Evolutionary conservation across 768 basidiomycete genomes (phyloP), one percentile per base, ranked within the genome.

Genomic region (Asterophora lycoperdoides): DNA sequence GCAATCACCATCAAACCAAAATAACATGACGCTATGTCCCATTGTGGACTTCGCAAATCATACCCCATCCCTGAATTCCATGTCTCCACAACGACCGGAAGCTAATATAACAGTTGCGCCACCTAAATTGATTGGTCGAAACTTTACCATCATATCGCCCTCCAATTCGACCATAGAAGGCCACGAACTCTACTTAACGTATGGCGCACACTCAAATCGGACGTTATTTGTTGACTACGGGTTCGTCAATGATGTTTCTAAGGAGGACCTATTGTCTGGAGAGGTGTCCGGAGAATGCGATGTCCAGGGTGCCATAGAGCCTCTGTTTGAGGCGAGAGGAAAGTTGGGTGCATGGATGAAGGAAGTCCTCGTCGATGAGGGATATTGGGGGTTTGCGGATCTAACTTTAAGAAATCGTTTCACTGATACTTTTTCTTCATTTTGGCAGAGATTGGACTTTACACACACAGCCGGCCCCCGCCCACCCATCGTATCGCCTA

Each of bases 41-140:
- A 74, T 96, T 29, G 72, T 96, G 44, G 95, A 98, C 68, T 86
- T 97, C 53, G 90, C 90, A 11, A 96, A 96, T 57, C 93, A 96
- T 56, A 70, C 72, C 2, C 54, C 69, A 34, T 43, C 60, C 30
- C 61, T 62, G 34, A 66, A 74, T 8, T 69, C 73, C 48, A 76
- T 79, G 68, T 63, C 56, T 10, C 82, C 77, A 17, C 57, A 66
- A 26, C 52, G 65, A 8, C 64, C 71, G 17, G 61, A 64, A 6
- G 63, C 64, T 50, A 66, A 74, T 28, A 61, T 65, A 15, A 65
- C 70, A 65, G 64, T 69, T 40, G 60, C 60, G 13, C 67, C 66
- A 2, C 69, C 72, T 14, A 55, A 69, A 17, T 54, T 56, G 23
- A 57, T 59, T 29, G 72, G 72, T 4, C 73, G 75, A n/a, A 69